These are phyloP conservation scores for Leccinum pachyderme DNA, from an alignment of 1,284 basidiomycete species.

Conservation along the genomic window DNA sequence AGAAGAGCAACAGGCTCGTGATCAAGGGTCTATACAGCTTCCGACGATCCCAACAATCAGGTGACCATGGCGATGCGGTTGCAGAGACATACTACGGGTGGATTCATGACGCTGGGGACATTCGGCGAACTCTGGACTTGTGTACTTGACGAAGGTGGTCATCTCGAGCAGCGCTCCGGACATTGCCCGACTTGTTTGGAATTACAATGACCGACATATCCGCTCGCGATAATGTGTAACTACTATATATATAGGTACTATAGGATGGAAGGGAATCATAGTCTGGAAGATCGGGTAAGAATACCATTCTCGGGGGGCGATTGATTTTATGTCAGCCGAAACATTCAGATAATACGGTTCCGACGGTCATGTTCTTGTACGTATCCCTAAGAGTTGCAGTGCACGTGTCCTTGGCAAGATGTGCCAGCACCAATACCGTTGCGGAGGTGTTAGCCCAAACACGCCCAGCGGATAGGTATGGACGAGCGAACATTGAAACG, in stretches of 20 bases:
- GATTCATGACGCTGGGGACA: background rate
- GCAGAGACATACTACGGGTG: background rate
- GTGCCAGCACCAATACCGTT: too few relatives aligned
- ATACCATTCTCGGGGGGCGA: too few relatives aligned
- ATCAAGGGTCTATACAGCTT: constrained; percentile 10
- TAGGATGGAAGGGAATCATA: too few relatives aligned
- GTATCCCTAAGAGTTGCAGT: too few relatives aligned
- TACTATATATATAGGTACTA: background rate
- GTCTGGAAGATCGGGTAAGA: too few relatives aligned
- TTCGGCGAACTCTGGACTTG: background rate
- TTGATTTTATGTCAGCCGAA: too few relatives aligned
- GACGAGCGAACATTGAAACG: constrained; percentile 44
- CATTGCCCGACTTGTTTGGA: background rate
- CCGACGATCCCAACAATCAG: constrained; percentile 9
- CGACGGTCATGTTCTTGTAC: too few relatives aligned
- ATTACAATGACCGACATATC: background rate
- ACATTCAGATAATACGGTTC: too few relatives aligned
- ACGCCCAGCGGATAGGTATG: constrained; percentile 38
- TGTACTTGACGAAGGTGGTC: background rate
- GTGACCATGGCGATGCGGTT: background rate
- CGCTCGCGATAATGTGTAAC: background rate
- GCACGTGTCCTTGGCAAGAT: too few relatives aligned
- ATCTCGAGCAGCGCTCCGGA: background rate
- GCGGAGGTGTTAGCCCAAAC: too few relatives aligned
- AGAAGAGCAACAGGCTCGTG: constrained; percentile 7